Conservation (phyloP, 2,329 filamentous ascomycete genomes). For the Sarocladiaceae sp. region DNA sequence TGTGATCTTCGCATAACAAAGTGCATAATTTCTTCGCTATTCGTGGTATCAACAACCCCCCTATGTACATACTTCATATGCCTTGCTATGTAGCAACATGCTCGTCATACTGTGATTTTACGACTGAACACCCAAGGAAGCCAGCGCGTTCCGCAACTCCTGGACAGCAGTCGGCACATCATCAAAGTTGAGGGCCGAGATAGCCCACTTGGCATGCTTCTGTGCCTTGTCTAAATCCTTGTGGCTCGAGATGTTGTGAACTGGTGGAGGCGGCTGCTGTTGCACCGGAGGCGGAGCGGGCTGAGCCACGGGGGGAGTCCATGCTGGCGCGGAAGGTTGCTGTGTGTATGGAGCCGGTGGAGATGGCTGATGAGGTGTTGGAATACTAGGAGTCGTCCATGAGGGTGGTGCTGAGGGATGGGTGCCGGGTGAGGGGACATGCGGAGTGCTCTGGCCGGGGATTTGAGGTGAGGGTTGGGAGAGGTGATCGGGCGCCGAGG, state of each 20-base stretch:
- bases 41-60: too few relatives aligned
- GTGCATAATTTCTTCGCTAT: too few relatives aligned
- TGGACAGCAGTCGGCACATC: constrained; percentile 85
- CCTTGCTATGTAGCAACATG: too few relatives aligned
- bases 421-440: constrained; percentile 14
- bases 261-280: constrained; percentile 6
- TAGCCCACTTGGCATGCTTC: constrained; percentile 95
- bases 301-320: constrained; percentile 10
- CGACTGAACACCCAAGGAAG: constrained; percentile 54
- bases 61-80: too few relatives aligned
- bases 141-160: constrained; percentile 72
- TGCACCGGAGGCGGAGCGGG: constrained; percentile 8
- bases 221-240: constrained; percentile 73
- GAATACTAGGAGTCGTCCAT: constrained; percentile 19
- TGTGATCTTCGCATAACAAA: too few relatives aligned
- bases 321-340: constrained; percentile 12
- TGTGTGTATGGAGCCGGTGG: constrained; percentile 11
- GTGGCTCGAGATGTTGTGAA: constrained; percentile 16
- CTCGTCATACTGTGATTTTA: too few relatives aligned
- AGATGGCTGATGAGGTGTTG: constrained; percentile 10
- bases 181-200: constrained; percentile 94
- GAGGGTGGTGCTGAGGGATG: constrained; percentile 17
- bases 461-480: constrained; percentile 22
- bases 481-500: neutral
- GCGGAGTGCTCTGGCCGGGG: constrained; percentile 18